phyloP scores from a whole-genome alignment of 371 early-diverging fungal genomes.

The Circinella minor region DNA sequence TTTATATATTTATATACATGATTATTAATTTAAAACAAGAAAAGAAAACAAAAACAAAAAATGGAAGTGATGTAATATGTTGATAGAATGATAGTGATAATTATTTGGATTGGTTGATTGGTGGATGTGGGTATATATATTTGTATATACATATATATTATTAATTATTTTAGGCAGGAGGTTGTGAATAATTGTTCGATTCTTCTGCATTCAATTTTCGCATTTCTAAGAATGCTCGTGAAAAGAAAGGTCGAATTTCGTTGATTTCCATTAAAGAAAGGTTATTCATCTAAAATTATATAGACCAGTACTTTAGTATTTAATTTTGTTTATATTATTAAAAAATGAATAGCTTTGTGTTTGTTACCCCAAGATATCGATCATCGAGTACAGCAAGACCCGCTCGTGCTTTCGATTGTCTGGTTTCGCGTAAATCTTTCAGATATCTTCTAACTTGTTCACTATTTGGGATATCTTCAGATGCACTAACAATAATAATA shows the following conservation, averaged over 20 bases:
- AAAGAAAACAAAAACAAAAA: not conserved
- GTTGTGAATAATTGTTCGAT: not conserved
- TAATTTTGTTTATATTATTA: not conserved
- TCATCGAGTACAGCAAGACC: slow-evolving; percentile 73
- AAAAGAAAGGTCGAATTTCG: slow-evolving; percentile 87
- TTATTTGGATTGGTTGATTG: too few species aligned
- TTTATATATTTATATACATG: slow-evolving; percentile 9
- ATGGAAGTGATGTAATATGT: not conserved
- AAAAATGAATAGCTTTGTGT: too few species aligned
- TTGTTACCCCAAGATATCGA: slow-evolving; percentile 49
- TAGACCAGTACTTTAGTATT: not conserved
- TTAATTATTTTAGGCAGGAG: not conserved
- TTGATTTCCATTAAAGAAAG: slow-evolving; percentile 87
- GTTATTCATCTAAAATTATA: slow-evolving; percentile 70
- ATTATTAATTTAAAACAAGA: not conserved
- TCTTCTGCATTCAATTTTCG: slow-evolving; percentile 41
- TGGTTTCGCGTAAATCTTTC: slow-evolving; percentile 84
- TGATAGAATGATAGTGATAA: too few species aligned
- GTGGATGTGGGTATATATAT: not conserved
- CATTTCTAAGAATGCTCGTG: slow-evolving; percentile 75
- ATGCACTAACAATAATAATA: slow-evolving; percentile 53
- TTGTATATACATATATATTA: too few species aligned
- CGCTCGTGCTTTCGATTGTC: slow-evolving; percentile 78
- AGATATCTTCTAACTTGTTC: slow-evolving; percentile 72
- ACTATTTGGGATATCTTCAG: slow-evolving; percentile 80